Evolutionary conservation across 495 filamentous ascomycete genomes (phyloP).

Genomic region (Talaromyces stipitatus): DNA sequence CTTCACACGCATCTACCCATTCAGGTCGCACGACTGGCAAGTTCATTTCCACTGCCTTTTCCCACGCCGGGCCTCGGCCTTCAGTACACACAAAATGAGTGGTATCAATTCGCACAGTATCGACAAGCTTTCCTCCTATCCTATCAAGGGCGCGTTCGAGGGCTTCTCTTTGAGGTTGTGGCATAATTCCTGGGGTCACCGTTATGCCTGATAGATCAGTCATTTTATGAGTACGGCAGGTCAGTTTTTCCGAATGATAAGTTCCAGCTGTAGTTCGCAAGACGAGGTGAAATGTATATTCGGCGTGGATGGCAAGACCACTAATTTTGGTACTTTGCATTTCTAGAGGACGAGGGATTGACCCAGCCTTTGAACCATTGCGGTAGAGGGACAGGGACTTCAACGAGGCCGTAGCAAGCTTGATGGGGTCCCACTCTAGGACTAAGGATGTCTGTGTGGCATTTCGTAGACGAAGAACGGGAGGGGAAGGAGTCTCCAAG

Average conservation of each 20-base stretch:
- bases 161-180: conserved; percentile 63
- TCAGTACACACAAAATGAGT: conserved; percentile 99
- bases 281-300: conserved; percentile 91
- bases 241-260: conserved; percentile 71
- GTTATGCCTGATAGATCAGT: conserved; percentile 95
- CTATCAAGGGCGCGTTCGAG: conserved; percentile 69
- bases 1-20: conserved; percentile 92
- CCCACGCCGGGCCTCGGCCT: conserved; percentile 82
- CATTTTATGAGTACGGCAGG: conserved; percentile 95
- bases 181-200: conserved; percentile 83
- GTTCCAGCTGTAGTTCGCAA: conserved; percentile 88
- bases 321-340: conserved; percentile 94
- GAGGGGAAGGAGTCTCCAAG: conserved; percentile 65
- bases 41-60: conserved; percentile 95
- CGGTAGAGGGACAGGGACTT: conserved; percentile 84
- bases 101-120: conserved; percentile 90
- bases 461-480: conserved; percentile 83
- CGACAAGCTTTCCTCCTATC: conserved; percentile 88
- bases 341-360: conserved; percentile 75
- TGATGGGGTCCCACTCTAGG: conserved; percentile 95
- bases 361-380: conserved; percentile 92
- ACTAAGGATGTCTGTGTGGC: conserved; percentile 95
- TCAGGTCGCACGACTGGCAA: conserved; percentile 97
- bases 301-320: conserved; percentile 89
- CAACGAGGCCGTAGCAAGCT: conserved; percentile 84